Conservation (phyloP, 2,329 filamentous ascomycete species). For the Fusarium mundagurra region DNA sequence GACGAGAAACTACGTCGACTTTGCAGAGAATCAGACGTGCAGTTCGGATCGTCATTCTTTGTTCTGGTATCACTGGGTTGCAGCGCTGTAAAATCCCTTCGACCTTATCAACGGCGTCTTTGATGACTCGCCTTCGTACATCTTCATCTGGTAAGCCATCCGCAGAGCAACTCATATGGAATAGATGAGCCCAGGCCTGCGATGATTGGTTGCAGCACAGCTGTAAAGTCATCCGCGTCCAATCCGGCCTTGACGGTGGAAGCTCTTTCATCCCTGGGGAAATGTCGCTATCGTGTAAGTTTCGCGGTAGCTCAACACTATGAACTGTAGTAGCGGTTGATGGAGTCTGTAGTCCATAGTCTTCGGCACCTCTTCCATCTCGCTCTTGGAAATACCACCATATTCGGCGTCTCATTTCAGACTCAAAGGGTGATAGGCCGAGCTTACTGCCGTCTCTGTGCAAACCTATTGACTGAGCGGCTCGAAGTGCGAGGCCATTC, state of each 20-base stretch:
- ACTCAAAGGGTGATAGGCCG: conserved; percentile 61
- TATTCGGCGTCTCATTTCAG: conserved; percentile 64
- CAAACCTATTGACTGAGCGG: conserved; percentile 62
- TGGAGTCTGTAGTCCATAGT: conserved; percentile 57
- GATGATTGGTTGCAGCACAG: conserved; percentile 64
- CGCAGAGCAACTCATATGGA: conserved; percentile 31
- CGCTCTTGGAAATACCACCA: conserved; percentile 64
- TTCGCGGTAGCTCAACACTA: conserved; percentile 64
- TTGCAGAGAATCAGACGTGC: conserved; percentile 47
- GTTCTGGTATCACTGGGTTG: conserved; percentile 62
- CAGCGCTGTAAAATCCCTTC: conserved; percentile 47
- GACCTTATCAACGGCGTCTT: neutral
- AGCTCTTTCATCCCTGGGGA: conserved; percentile 58
- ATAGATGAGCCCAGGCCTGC: conserved; percentile 36
- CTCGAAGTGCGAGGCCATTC: conserved; percentile 56
- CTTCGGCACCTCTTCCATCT: conserved; percentile 63
- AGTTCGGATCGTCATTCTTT: conserved; percentile 45
- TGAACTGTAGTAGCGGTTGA: neutral
- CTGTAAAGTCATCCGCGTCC: conserved; percentile 67
- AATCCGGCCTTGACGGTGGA: conserved; percentile 58
- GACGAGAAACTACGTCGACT: conserved; percentile 61
- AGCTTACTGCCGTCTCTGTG: conserved; percentile 61
- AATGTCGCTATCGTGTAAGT: conserved; percentile 65
- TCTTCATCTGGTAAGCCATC: conserved; percentile 36
- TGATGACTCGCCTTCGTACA: conserved; percentile 53